A percentile compares a stretch with the other conserved stretches of the same genome.
These are phyloP conservation scores for Arabidopsis lyrata DNA, from an alignment of 441 rosid species.

Conservation along the genomic window DNA sequence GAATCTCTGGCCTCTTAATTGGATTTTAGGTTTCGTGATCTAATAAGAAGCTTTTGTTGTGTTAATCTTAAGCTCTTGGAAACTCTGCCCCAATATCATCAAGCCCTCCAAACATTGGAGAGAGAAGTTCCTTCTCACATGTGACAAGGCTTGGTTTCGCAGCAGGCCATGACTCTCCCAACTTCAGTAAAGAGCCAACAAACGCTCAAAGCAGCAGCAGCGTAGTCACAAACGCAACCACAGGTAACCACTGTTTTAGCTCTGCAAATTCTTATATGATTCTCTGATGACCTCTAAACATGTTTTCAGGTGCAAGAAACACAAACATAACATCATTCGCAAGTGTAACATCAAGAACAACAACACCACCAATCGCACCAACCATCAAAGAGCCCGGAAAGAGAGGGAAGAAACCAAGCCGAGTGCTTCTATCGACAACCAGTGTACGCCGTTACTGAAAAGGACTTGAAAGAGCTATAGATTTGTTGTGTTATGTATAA, in stretches of 20 bases:
- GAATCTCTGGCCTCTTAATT: not conserved
- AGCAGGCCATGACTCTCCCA: slow-evolving; percentile 87
- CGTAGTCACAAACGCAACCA: slow-evolving; percentile 49
- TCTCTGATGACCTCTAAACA: slow-evolving; percentile 2
- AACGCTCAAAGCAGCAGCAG: slow-evolving; percentile 40
- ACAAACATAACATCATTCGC: slow-evolving; percentile 71
- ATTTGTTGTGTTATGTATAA: slow-evolving; percentile 32
- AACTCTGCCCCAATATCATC: slow-evolving; percentile 59
- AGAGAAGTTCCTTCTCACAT: slow-evolving; percentile 79
- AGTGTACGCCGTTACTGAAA: slow-evolving; percentile 78
- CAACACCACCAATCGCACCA: slow-evolving; percentile 51
- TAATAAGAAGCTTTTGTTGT: slow-evolving; percentile 4
- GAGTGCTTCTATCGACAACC: slow-evolving; percentile 77
- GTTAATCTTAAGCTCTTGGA: slow-evolving; percentile 67
- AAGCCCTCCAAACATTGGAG: slow-evolving; percentile 72
- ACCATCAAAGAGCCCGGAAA: slow-evolving; percentile 60
- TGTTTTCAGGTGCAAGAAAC: slow-evolving; percentile 58
- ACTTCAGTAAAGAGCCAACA: slow-evolving; percentile 66
- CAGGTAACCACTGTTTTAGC: slow-evolving; percentile 46
- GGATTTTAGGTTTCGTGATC: slow-evolving; percentile 3
- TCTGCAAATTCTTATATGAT: not conserved
- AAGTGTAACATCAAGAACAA: slow-evolving; percentile 64
- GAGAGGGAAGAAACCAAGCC: slow-evolving; percentile 75
- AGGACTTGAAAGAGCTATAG: not conserved
- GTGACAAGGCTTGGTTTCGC: slow-evolving; percentile 95